Conservation (phyloP, 805 yeast species). For the Candida gorgasii region DNA sequence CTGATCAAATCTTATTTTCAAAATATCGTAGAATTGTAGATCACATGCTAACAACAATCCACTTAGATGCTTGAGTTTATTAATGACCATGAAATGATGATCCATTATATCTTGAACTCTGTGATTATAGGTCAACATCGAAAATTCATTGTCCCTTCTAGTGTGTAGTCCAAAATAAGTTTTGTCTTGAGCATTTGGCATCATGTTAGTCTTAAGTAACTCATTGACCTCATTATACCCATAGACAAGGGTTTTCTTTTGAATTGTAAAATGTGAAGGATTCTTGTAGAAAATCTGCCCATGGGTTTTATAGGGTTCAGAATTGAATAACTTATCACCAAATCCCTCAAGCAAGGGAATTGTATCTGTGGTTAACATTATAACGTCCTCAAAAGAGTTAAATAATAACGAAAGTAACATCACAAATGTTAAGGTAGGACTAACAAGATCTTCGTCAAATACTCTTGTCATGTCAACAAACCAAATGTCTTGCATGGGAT, state of each 20-base stretch:
- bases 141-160: conserved; percentile 12
- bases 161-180: conserved; percentile 20
- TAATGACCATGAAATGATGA: conserved; percentile 27
- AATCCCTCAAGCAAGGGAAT: conserved; percentile 25
- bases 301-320: conserved; percentile 19
- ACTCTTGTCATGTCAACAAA: conserved; percentile 27
- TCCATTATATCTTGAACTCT: conserved; percentile 28
- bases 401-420: conserved; percentile 28
- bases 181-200: conserved; percentile 22
- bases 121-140: conserved; percentile 22
- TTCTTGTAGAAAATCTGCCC: conserved; percentile 31
- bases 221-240: conserved; percentile 33
- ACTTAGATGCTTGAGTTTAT: conserved; percentile 25
- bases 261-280: conserved; percentile 23
- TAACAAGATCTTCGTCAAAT: conserved; percentile 13
- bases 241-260: conserved; percentile 21
- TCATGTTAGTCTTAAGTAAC: conserved; percentile 21
- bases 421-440: conserved; percentile 18
- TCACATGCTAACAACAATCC: conserved; percentile 31
- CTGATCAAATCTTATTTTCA: conserved; percentile 21
- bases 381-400: conserved; percentile 32
- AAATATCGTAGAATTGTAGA: conserved; percentile 24
- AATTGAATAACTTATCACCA: conserved; percentile 19
- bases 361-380: conserved; percentile 28
- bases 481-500: conserved; percentile 27